Conservation (phyloP, 257 asterid species). For the Lycium ferocissimum region DNA sequence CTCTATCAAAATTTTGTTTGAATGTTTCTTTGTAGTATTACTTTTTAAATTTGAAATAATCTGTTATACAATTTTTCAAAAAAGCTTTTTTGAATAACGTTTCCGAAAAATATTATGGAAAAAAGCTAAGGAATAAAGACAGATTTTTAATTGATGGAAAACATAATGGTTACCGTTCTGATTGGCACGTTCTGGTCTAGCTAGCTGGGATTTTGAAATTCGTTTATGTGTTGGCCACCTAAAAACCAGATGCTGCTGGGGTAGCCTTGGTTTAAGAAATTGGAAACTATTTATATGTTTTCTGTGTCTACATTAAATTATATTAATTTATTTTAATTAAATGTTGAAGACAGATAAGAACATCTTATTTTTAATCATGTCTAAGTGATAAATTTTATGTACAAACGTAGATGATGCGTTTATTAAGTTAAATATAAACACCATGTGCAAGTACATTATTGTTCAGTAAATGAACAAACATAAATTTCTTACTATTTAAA, state of each 20-base stretch:
- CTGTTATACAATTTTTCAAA: too few species aligned
- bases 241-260: not conserved
- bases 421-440: too few species aligned
- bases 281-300: not conserved
- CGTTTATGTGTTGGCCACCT: conserved; percentile 1
- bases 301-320: not conserved
- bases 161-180: conserved; percentile 45
- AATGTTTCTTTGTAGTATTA: conserved; percentile 1
- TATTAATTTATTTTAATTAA: not conserved
- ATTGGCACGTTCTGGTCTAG: conserved; percentile 39
- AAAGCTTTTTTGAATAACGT: not conserved
- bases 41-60: not conserved
- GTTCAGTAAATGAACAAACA: too few species aligned
- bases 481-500: too few species aligned
- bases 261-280: not conserved
- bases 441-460: too few species aligned
- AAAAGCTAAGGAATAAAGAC: not conserved
- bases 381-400: too few species aligned
- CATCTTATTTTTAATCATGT: too few species aligned
- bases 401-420: too few species aligned
- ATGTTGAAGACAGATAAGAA: not conserved
- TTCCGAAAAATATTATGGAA: too few species aligned
- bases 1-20: too few species aligned
- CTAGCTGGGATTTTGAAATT: not conserved
- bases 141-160: not conserved